phyloP scores from a whole-genome alignment of 352 stramenopile species.

The Phytophthora idaei region DNA sequence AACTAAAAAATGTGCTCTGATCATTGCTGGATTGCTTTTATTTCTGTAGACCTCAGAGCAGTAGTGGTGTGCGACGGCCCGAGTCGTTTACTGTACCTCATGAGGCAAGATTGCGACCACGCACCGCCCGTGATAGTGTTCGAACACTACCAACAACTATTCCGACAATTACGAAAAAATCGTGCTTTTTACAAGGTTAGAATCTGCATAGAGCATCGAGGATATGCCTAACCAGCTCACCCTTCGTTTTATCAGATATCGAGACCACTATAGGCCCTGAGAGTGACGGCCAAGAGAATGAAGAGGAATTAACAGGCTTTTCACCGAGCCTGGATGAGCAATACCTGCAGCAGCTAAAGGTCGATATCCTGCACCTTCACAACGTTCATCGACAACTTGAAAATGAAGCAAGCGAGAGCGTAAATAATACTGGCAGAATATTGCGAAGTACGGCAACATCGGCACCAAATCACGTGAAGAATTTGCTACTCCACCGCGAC shows the following conservation, averaged over 20 bases:
- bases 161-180: constrained; percentile 15
- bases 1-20: background rate
- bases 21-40: background rate
- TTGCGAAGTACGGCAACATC: constrained; percentile 1
- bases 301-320: background rate
- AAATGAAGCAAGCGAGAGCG: constrained; percentile 9
- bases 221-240: background rate
- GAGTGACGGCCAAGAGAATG: background rate
- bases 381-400: constrained; percentile 28
- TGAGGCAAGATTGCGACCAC: constrained; percentile 47
- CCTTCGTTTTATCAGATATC: background rate
- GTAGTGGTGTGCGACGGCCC: constrained; percentile 47
- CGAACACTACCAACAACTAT: constrained; percentile 19
- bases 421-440: constrained; percentile 9
- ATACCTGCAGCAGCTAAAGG: constrained; percentile 67
- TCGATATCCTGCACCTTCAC: constrained; percentile 54
- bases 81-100: constrained; percentile 4
- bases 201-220: background rate
- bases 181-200: constrained; percentile 31
- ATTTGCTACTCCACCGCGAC: constrained; percentile 65
- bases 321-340: constrained; percentile 33
- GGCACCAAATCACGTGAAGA: constrained; percentile 59
- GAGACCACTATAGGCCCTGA: constrained; percentile 7
- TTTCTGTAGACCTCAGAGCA: constrained; percentile 52
- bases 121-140: constrained; percentile 52